Percentiles rank a stretch among this genome's conserved stretches.
phyloP scores from a whole-genome alignment of 2,329 filamentous ascomycete genomes.

The Aureobasidium subglaciale region DNA sequence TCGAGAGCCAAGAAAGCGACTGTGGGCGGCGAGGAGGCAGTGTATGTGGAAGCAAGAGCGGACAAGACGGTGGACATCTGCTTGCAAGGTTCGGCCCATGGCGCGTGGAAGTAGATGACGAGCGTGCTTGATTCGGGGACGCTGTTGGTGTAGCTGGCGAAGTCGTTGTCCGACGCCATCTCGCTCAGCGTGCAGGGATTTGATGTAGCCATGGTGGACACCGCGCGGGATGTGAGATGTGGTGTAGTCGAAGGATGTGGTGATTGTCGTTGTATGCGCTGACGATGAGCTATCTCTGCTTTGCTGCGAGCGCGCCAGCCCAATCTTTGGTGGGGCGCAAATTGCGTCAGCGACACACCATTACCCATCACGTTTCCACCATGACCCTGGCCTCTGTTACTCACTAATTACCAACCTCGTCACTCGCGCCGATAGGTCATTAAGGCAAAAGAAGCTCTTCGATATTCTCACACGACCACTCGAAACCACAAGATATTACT shows the following conservation, averaged over 20 bases:
- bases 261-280: neutral
- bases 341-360: neutral
- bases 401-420: neutral
- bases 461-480: too few relatives aligned
- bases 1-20: constrained; percentile 86
- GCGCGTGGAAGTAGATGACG: constrained; percentile 89
- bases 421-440: neutral
- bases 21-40: constrained; percentile 55
- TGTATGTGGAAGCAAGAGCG: constrained; percentile 80
- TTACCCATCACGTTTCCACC: neutral
- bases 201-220: constrained; percentile 14
- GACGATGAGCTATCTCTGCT: neutral
- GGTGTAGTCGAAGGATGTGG: neutral
- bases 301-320: neutral
- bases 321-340: constrained; percentile 7
- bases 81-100: constrained; percentile 92
- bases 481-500: too few relatives aligned
- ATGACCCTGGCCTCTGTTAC: neutral
- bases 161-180: constrained; percentile 66
- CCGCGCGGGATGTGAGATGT: neutral
- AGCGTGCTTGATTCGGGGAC: constrained; percentile 48
- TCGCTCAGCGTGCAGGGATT: constrained; percentile 56
- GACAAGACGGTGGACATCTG: constrained; percentile 86
- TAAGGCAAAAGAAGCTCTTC: too few relatives aligned
- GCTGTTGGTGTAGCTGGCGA: constrained; percentile 60